phyloP scores from a whole-genome alignment of 805 yeast genomes.

The Pichia eremophila region DNA sequence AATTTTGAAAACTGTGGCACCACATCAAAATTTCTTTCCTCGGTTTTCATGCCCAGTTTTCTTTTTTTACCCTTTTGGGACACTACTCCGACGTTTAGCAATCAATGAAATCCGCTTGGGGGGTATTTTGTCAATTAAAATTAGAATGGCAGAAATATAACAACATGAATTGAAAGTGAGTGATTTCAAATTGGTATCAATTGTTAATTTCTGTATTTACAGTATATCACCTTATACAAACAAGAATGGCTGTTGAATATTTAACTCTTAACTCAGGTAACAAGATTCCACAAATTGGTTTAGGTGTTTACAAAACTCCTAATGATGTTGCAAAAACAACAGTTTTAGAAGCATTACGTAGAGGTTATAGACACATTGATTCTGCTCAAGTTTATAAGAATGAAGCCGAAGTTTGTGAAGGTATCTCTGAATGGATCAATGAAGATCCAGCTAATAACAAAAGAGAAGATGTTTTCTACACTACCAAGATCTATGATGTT shows the following conservation, averaged over 20 bases:
- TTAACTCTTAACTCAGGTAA: constrained; percentile 37
- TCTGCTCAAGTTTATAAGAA: constrained; percentile 60
- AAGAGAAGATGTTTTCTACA: constrained; percentile 31
- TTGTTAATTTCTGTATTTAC: no score
- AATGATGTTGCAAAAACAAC: constrained; percentile 29
- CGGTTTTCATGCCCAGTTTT: no score
- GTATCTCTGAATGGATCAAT: constrained; percentile 35
- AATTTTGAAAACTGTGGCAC: not conserved
- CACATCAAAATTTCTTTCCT: not conserved
- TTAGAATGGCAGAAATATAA: no score
- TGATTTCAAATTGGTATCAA: no score
- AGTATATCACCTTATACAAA: not conserved
- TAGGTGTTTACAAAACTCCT: constrained; percentile 44
- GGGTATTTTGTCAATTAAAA: no score
- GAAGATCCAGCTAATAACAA: constrained; percentile 16
- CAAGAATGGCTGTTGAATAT: not conserved
- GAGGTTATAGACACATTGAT: constrained; percentile 69
- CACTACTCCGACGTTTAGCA: no score
- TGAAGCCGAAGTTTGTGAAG: constrained; percentile 51
- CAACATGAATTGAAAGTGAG: not conserved
- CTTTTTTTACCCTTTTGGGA: no score
- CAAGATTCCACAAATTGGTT: constrained; percentile 46
- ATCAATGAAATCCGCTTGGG: no score
- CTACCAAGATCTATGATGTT: constrained; percentile 27
- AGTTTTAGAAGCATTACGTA: constrained; percentile 47